Percentiles rank a stretch among this genome's conserved stretches.
phyloP scores from a whole-genome alignment of 169 alveolate species.

The Cryptosporidium bovis region DNA sequence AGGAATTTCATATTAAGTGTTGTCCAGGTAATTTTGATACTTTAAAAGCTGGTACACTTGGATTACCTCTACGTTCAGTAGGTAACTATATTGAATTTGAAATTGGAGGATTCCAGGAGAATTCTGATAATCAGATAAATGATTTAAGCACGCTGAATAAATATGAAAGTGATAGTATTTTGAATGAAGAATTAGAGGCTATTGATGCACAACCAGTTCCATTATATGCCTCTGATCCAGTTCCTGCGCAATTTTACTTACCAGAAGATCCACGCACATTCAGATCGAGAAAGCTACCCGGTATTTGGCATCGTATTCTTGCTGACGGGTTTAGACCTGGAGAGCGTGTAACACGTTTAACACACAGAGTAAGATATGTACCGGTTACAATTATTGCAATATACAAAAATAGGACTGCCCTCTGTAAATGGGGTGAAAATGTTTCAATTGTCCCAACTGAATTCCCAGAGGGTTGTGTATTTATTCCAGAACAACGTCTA shows the following conservation, averaged over 20 bases:
- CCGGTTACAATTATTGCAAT: constrained; percentile 72
- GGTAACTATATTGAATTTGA: constrained; percentile 73
- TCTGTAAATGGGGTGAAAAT: constrained; percentile 73
- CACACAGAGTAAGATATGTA: constrained; percentile 70
- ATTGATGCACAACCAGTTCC: constrained; percentile 75
- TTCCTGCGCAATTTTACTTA: constrained; percentile 64
- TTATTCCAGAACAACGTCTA: constrained; percentile 66
- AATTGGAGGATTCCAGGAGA: constrained; percentile 70
- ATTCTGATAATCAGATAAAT: constrained; percentile 62
- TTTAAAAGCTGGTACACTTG: constrained; percentile 63
- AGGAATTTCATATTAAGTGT: constrained; percentile 50
- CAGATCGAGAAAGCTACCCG: constrained; percentile 60
- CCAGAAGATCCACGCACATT: constrained; percentile 72
- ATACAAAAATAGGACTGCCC: constrained; percentile 63
- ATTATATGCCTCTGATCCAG: constrained; percentile 61
- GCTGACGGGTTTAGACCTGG: constrained; percentile 75
- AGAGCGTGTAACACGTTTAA: constrained; percentile 62
- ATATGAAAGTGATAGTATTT: constrained; percentile 29
- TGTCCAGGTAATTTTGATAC: constrained; percentile 74
- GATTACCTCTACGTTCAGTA: constrained; percentile 63
- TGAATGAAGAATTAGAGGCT: constrained; percentile 69
- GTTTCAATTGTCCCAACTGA: constrained; percentile 59
- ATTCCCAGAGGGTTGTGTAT: constrained; percentile 75
- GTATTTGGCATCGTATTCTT: constrained; percentile 75
- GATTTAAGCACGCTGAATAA: constrained; percentile 47